These are phyloP conservation scores for Astrothelium macrocarpum DNA, from an alignment of 495 filamentous ascomycete species.

Conservation along the genomic window DNA sequence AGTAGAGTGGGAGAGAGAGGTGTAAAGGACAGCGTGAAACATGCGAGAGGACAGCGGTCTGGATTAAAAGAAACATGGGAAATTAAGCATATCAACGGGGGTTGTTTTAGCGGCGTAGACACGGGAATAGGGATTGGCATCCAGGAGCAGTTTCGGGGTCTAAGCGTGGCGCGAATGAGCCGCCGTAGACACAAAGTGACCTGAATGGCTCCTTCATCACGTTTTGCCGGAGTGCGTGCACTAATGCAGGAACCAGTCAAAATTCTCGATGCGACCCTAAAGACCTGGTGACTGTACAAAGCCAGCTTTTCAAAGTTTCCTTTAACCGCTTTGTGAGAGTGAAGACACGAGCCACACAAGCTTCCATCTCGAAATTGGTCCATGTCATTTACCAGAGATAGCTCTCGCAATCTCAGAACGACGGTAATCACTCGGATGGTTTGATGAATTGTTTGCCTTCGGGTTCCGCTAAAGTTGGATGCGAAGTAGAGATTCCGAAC, in stretches of 20 bases:
- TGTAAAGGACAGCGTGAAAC: neutral
- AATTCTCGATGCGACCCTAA: neutral
- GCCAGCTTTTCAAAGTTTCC: neutral
- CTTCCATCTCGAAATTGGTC: neutral
- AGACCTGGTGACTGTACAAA: neutral
- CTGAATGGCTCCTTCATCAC: neutral
- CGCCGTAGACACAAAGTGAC: neutral
- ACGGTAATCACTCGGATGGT: neutral
- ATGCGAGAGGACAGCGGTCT: too few species aligned
- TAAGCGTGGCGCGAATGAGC: neutral
- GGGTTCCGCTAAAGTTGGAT: neutral
- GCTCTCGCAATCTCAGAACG: neutral
- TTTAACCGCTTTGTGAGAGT: neutral
- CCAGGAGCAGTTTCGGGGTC: neutral
- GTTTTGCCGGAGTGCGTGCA: neutral
- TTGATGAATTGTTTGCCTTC: neutral
- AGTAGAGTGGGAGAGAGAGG: neutral
- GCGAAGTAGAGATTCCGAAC: too few species aligned
- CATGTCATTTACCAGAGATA: neutral
- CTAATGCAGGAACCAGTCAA: constrained; percentile 1
- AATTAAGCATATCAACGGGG: neutral
- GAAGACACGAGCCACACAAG: neutral
- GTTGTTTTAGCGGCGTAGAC: neutral
- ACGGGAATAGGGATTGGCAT: constrained; percentile 4
- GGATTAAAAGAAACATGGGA: neutral